A percentile compares a stretch with the other conserved stretches of the same genome.
Evolutionary conservation across 2,329 filamentous ascomycete species (phyloP).

Genomic region (Aspergillus clavatus): DNA sequence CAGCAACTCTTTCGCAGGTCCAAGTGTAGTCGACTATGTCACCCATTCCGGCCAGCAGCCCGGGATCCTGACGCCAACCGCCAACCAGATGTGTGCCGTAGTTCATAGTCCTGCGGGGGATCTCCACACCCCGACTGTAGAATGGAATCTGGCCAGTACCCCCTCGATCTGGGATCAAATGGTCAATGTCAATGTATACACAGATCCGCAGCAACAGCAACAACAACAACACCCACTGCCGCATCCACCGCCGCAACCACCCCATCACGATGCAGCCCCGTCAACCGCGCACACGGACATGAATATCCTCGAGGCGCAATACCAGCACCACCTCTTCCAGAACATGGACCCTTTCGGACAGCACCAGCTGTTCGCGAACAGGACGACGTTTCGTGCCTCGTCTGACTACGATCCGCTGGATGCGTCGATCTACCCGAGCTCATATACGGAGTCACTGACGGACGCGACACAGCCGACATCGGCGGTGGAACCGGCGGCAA

Average conservation of each 20-base stretch:
- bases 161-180: background rate
- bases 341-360: background rate
- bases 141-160: background rate
- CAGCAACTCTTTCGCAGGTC: background rate
- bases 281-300: background rate
- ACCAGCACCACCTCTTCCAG: background rate
- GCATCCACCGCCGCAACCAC: background rate
- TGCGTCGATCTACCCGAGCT: background rate
- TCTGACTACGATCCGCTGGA: background rate
- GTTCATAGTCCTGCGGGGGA: slow-evolving; percentile 4
- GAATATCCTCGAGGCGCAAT: background rate
- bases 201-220: background rate
- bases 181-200: background rate
- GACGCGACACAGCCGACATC: background rate
- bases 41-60: background rate
- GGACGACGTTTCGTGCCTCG: background rate
- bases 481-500: background rate
- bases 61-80: background rate
- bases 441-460: background rate
- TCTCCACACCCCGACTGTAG: slow-evolving; percentile 4
- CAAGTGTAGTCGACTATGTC: background rate
- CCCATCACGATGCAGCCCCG: background rate
- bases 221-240: background rate
- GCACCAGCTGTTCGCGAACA: background rate
- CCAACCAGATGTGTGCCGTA: slow-evolving; percentile 4